A percentile compares a stretch with the other conserved stretches of the same genome.
Evolutionary conservation across 495 filamentous ascomycete species (phyloP).

Genomic region (Clavariopsis aquatica): DNA sequence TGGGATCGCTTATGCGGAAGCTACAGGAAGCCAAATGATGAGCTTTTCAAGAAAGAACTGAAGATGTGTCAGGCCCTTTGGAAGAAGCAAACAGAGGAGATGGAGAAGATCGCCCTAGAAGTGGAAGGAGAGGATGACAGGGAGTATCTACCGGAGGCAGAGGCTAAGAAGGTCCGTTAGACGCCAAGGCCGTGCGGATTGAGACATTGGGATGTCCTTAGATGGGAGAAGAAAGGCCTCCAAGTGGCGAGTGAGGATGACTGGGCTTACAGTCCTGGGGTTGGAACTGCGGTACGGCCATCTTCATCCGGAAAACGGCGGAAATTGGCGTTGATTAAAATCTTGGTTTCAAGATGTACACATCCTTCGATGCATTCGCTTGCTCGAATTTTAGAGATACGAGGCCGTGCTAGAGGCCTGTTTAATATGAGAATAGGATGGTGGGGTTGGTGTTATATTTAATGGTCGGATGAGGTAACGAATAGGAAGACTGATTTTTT

Average conservation of each 20-base stretch:
- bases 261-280: background rate
- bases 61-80: slow-evolving; percentile 85
- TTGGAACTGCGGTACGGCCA: background rate
- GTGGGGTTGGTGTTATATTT: background rate
- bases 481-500: background rate
- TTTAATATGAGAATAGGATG: background rate
- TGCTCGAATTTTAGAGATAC: background rate
- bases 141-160: slow-evolving; percentile 55
- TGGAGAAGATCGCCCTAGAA: slow-evolving; percentile 79
- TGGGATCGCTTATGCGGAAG: slow-evolving; percentile 91
- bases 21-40: slow-evolving; percentile 84
- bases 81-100: slow-evolving; percentile 78
- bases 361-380: slow-evolving; percentile 26
- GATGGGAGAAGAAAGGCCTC: background rate
- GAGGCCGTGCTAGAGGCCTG: background rate
- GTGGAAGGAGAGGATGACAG: slow-evolving; percentile 90
- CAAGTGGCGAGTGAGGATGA: background rate
- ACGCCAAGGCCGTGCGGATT: background rate
- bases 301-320: background rate
- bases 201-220: background rate
- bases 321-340: background rate
- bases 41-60: slow-evolving; percentile 81
- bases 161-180: slow-evolving; percentile 35
- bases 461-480: background rate
- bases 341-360: slow-evolving; percentile 15